phyloP scores from a whole-genome alignment of 1,284 basidiomycete species.

The Naganishia sp. region DNA sequence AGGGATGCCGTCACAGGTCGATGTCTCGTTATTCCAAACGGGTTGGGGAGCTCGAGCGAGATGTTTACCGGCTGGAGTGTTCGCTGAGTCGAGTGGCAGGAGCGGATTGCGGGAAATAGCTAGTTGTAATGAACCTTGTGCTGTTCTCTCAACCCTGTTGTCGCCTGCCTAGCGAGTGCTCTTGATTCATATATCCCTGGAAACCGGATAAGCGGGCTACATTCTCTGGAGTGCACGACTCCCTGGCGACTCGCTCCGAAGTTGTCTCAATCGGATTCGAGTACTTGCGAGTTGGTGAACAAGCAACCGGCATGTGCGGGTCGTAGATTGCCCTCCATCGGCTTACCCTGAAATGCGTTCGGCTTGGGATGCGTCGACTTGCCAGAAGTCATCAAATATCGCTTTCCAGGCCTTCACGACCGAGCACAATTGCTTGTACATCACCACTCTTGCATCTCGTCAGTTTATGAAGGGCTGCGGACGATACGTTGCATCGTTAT shows the following conservation, averaged over 20 bases:
- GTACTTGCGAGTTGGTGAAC: not conserved
- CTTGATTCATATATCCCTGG: constrained; percentile 27
- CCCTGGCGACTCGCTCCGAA: no score
- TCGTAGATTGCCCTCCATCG: not conserved
- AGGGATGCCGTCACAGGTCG: not conserved
- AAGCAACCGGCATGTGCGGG: not conserved
- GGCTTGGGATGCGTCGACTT: no score
- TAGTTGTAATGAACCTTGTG: constrained; percentile 22
- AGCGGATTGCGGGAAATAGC: not conserved
- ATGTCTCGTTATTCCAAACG: constrained; percentile 14
- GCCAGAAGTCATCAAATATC: no score
- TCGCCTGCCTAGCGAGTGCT: constrained; percentile 2
- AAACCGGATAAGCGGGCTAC: not conserved
- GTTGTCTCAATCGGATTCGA: not conserved
- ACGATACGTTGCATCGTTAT: no score
- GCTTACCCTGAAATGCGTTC: no score
- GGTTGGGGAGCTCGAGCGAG: constrained; percentile 26
- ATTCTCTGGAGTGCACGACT: not conserved
- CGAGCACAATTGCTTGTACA: no score
- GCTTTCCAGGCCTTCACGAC: no score
- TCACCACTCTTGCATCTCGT: no score
- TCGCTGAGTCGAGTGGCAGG: not conserved
- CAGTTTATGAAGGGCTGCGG: no score
- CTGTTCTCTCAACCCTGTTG: not conserved
- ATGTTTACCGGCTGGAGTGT: constrained; percentile 7